Evolutionary conservation across 345 rosid genomes (phyloP).

Genomic region (Citrus maxima): DNA sequence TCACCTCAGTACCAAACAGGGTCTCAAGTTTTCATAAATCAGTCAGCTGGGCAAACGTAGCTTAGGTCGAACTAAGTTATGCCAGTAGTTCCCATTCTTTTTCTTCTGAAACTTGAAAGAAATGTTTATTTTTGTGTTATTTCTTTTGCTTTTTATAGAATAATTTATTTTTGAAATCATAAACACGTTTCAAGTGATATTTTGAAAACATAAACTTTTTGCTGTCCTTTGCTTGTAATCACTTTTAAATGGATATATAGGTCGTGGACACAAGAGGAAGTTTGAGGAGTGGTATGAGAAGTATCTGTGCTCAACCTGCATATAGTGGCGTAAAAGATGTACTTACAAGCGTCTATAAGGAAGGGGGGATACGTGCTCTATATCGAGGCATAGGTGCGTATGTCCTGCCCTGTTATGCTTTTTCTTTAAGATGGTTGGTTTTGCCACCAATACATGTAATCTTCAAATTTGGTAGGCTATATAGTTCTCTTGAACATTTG

Average conservation of each 20-base stretch:
- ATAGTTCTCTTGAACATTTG: background rate
- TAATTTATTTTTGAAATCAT: background rate
- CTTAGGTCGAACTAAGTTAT: background rate
- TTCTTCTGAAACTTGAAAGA: background rate
- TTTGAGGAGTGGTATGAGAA: conserved; percentile 33
- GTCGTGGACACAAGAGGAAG: conserved; percentile 46
- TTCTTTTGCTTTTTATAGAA: background rate
- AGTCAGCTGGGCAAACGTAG: background rate
- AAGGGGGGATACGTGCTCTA: conserved; percentile 76
- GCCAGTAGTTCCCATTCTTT: background rate
- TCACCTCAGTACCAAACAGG: no score
- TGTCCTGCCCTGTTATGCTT: conserved; percentile 3
- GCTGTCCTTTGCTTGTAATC: conserved; percentile 3
- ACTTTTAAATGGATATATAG: conserved; percentile 33
- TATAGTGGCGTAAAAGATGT: conserved; percentile 78
- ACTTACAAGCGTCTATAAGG: conserved; percentile 67
- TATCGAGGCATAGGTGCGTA: conserved; percentile 88
- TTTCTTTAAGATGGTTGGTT: background rate
- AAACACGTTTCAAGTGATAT: background rate
- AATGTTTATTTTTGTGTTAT: background rate
- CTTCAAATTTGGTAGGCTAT: conserved; percentile 1
- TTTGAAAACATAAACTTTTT: background rate
- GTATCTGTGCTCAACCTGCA: conserved; percentile 45
- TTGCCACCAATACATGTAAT: background rate
- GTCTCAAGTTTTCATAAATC: background rate